These are phyloP conservation scores for Parascedosporium putredinis DNA, from an alignment of 2,329 filamentous ascomycete species.

Conservation along the genomic window DNA sequence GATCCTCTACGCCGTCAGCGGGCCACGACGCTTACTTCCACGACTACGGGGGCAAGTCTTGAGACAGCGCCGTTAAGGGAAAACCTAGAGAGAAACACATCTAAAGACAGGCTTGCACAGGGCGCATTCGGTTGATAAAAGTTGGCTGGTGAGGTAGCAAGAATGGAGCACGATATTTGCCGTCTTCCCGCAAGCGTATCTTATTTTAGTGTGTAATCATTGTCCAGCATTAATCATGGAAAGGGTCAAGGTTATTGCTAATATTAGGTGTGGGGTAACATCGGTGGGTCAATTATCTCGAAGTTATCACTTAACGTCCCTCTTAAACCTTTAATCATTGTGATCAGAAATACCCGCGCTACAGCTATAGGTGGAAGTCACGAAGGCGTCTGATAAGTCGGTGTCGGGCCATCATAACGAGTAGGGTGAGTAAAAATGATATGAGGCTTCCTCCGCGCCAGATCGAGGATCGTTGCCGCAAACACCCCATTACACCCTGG, in stretches of 20 bases:
- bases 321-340: too few species aligned
- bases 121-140: constrained; percentile 16
- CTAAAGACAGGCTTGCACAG: constrained; percentile 10
- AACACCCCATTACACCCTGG: constrained; percentile 88
- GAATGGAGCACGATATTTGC: neutral
- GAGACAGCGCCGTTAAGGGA: constrained; percentile 8
- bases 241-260: too few species aligned
- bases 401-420: constrained; percentile 38
- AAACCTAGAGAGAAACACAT: neutral
- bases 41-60: constrained; percentile 6
- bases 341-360: too few species aligned
- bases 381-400: neutral
- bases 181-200: too few species aligned
- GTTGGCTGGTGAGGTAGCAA: too few species aligned
- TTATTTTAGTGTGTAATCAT: too few species aligned
- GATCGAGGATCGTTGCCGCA: constrained; percentile 79
- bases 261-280: too few species aligned
- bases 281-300: too few species aligned
- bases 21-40: constrained; percentile 16
- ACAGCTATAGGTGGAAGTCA: too few species aligned
- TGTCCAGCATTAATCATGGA: neutral
- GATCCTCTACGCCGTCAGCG: constrained; percentile 44
- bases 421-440: constrained; percentile 61
- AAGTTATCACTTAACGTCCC: too few species aligned
- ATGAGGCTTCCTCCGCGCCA: constrained; percentile 81